Percentiles rank a stretch among this genome's conserved stretches.
phyloP scores from a whole-genome alignment of 768 basidiomycete species.

The Lentinula sp. region DNA sequence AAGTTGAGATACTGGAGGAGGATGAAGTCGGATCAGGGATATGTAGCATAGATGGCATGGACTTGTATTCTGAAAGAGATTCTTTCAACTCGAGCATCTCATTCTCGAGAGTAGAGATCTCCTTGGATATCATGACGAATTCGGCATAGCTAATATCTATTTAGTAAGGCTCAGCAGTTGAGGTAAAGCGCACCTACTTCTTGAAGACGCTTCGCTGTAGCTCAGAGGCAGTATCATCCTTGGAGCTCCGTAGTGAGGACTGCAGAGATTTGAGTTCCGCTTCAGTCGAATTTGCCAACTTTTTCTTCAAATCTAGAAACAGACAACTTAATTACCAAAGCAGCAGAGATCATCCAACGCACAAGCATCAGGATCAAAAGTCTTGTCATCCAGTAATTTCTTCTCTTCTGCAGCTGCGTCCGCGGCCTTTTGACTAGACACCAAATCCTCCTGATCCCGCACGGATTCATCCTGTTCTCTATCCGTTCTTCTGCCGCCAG shows the following conservation, averaged over 20 bases:
- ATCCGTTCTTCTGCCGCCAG: conserved; percentile 20
- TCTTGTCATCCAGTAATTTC: conserved; percentile 63
- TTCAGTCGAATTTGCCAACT: conserved; percentile 86
- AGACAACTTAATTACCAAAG: background rate
- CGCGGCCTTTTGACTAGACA: conserved; percentile 16
- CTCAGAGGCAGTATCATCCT: conserved; percentile 69
- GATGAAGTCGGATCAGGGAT: conserved; percentile 76
- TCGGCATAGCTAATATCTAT: conserved; percentile 74
- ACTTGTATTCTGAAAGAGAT: conserved; percentile 90
- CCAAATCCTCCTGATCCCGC: conserved; percentile 22
- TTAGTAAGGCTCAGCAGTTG: background rate
- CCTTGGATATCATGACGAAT: conserved; percentile 94
- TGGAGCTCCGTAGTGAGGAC: conserved; percentile 64
- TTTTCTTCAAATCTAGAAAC: conserved; percentile 64
- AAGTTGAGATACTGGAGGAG: conserved; percentile 37
- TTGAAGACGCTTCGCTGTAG: conserved; percentile 93
- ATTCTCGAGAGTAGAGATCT: conserved; percentile 92
- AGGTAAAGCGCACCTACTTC: conserved; percentile 46
- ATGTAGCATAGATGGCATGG: conserved; percentile 88
- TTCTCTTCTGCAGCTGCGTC: conserved; percentile 54
- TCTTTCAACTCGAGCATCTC: conserved; percentile 98
- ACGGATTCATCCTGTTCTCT: conserved; percentile 44
- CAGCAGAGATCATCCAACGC: conserved; percentile 27
- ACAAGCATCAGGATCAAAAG: conserved; percentile 90
- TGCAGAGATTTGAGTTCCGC: conserved; percentile 72